Base-by-base conservation (phyloP, 768 basidiomycete species). In the Mrakia frigida region DNA sequence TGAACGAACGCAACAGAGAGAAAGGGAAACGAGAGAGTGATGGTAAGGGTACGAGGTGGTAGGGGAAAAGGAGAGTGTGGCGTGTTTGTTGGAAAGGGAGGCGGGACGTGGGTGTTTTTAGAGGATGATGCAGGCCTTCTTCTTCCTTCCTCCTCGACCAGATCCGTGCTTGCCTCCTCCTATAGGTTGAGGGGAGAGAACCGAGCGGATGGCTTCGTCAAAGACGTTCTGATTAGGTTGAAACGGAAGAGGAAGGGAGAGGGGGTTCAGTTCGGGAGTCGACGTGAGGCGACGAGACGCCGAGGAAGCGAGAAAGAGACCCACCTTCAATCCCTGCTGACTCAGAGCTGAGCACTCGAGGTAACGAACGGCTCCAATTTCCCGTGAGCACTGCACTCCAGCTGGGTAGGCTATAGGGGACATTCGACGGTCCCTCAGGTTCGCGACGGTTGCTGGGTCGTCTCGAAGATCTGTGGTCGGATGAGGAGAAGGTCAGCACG, bases 401-500 rank as follows among this genome's bases (percentile, higher is more conserved):
- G 94, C 92, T 60, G 89, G 87, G 84, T 96, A 99, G 79, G 91
- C 88, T 81, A 99, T 94, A 71, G 97, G 97, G 61, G 90, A 87
- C 92, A 98, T 97, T 81, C 94, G 92, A 90, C 97, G 90, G 81
- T 97, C 96, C 80, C 92, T 87, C 78, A 99, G 86, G 85, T 94
- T 94, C 84, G 95, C 91, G 80, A 98, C 90, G 31, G 94, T 98
- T 37, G 88, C 88, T 23, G 89, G 91, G 83, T 99, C 97, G 84
- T 98, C 96, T 80, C 97, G 93, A 81, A 99, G 86, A 85, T 99
- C 97, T 78, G 98, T 88, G 94, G 85, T 90, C 91, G 93, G 94
- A 96, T 93, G 21, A 35, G 7, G 52, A 59, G 53, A 6, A 53
- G 52, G 68, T 76, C 33, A 79, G 78, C 78, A 73, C 70, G 75